These are phyloP conservation scores for Calonectria fujianensis DNA, from an alignment of 2,329 filamentous ascomycete genomes.

Conservation along the genomic window DNA sequence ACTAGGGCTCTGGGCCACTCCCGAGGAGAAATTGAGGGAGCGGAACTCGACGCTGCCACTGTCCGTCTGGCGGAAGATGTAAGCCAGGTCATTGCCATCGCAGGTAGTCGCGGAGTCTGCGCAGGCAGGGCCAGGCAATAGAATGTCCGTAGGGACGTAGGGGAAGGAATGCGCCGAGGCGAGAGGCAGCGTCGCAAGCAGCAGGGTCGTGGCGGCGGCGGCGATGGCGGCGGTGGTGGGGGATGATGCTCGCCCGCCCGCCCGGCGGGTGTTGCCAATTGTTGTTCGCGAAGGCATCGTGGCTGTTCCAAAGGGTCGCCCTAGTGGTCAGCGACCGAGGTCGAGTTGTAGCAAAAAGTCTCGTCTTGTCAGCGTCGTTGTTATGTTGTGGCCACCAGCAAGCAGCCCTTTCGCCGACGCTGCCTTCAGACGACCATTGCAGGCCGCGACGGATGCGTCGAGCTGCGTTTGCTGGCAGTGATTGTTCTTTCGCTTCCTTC, in stretches of 20 bases:
- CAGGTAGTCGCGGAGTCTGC: slow-evolving; percentile 63
- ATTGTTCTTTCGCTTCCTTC: not conserved
- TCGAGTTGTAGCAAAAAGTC: slow-evolving; percentile 4
- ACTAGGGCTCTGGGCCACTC: slow-evolving; percentile 68
- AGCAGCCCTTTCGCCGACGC: slow-evolving; percentile 41
- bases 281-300: slow-evolving; percentile 27
- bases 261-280: slow-evolving; percentile 28
- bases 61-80: slow-evolving; percentile 79
- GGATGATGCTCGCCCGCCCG: slow-evolving; percentile 29
- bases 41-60: slow-evolving; percentile 71
- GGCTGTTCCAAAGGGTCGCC: not conserved
- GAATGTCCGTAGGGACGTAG: slow-evolving; percentile 85
- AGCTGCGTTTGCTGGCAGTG: not conserved
- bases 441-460: slow-evolving; percentile 22
- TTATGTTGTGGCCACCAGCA: slow-evolving; percentile 31
- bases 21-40: slow-evolving; percentile 78
- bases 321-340: not conserved
- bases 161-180: slow-evolving; percentile 73
- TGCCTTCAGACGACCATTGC: slow-evolving; percentile 41
- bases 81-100: slow-evolving; percentile 72
- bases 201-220: slow-evolving; percentile 30
- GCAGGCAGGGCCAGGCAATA: slow-evolving; percentile 69
- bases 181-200: slow-evolving; percentile 39
- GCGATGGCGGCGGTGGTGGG: slow-evolving; percentile 30
- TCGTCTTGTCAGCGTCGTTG: slow-evolving; percentile 25